These are phyloP conservation scores for Eucalyptus curtisii DNA, from an alignment of 345 rosid species.

Conservation along the genomic window DNA sequence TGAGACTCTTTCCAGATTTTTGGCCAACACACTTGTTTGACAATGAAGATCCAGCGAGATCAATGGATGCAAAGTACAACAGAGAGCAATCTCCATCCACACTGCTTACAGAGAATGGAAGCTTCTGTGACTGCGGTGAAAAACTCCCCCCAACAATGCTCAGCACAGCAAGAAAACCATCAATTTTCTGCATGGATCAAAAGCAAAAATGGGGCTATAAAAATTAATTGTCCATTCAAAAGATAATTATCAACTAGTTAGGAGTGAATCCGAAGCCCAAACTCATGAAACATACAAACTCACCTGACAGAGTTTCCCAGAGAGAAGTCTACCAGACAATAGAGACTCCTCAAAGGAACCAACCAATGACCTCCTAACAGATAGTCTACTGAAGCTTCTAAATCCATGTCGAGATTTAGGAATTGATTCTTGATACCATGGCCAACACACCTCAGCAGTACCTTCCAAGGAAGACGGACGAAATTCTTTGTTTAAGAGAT, in stretches of 20 bases:
- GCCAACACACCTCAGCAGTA: conserved; percentile 16
- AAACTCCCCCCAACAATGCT: conserved; percentile 85
- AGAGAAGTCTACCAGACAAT: conserved; percentile 70
- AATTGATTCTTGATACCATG: conserved; percentile 25
- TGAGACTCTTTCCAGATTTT: conserved; percentile 32
- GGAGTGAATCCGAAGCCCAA: not conserved
- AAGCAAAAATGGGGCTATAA: not conserved
- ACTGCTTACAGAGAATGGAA: conserved; percentile 87
- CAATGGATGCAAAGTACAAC: conserved; percentile 76
- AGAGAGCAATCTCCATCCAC: conserved; percentile 78
- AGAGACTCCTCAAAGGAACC: conserved; percentile 98
- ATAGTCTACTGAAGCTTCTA: conserved; percentile 69
- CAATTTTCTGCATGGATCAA: conserved; percentile 46
- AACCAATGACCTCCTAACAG: conserved; percentile 77
- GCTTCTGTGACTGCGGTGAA: conserved; percentile 82
- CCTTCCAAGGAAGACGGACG: conserved; percentile 45
- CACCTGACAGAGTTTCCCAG: conserved; percentile 62
- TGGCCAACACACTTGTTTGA: conserved; percentile 40
- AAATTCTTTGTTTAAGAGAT: conserved; percentile 34
- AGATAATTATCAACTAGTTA: not conserved
- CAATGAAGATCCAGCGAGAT: conserved; percentile 49
- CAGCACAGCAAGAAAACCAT: conserved; percentile 92
- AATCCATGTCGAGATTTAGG: conserved; percentile 25
- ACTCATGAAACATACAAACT: not conserved
- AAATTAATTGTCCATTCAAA: not conserved